These are phyloP conservation scores for Nigrospora sphaerica DNA, from an alignment of 2,329 filamentous ascomycete genomes.

Conservation along the genomic window DNA sequence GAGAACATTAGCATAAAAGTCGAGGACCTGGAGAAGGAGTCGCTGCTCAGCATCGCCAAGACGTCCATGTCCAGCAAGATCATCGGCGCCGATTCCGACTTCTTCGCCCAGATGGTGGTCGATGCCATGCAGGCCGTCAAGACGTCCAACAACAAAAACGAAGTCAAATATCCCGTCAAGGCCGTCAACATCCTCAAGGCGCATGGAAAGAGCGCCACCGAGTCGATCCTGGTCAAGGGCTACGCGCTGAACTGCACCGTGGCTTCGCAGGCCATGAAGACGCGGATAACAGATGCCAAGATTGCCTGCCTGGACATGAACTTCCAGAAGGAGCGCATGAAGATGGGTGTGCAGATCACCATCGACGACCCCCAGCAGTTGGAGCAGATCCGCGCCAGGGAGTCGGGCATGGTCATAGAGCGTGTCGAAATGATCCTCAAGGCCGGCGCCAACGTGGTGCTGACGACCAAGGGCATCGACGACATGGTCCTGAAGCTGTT, in stretches of 20 bases:
- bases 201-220: slow-evolving; percentile 84
- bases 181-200: slow-evolving; percentile 98
- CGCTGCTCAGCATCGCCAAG: slow-evolving; percentile 89
- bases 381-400: slow-evolving; percentile 91
- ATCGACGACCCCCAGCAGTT: slow-evolving; percentile 95
- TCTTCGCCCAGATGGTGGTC: slow-evolving; percentile 96
- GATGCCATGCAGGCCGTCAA: slow-evolving; percentile 95
- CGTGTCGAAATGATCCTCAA: slow-evolving; percentile 96
- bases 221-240: slow-evolving; percentile 88
- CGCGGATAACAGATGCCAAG: slow-evolving; percentile 84
- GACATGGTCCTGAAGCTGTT: slow-evolving; percentile 93
- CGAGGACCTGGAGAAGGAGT: slow-evolving; percentile 82
- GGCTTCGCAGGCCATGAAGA: slow-evolving; percentile 96
- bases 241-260: slow-evolving; percentile 99
- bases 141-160: slow-evolving; percentile 81
- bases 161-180: slow-evolving; percentile 96
- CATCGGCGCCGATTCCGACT: slow-evolving; percentile 90
- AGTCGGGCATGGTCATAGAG: slow-evolving; percentile 89
- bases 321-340: slow-evolving; percentile 98
- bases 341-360: slow-evolving; percentile 96
- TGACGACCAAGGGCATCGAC: slow-evolving; percentile 98
- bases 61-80: slow-evolving; percentile 99
- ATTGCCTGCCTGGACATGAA: slow-evolving; percentile 98
- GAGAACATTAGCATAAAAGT: slow-evolving; percentile 97
- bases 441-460: slow-evolving; percentile 88